Base-by-base conservation (phyloP, 164 flowering plant species). In the Echeveria elegans region DNA sequence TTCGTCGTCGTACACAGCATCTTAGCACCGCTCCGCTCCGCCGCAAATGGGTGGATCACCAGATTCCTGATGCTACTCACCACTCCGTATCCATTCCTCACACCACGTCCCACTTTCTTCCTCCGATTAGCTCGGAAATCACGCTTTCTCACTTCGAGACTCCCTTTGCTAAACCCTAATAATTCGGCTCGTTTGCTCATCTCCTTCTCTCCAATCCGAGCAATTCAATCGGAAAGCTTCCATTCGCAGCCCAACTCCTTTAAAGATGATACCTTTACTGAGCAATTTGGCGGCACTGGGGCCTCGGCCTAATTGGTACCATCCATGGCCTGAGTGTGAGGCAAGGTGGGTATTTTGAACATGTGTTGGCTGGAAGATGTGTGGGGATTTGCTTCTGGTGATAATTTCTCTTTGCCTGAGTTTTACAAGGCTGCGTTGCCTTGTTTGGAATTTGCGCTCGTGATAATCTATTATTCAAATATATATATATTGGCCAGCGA, bases 401-500 rank as follows among this genome's bases (percentile, higher is more conserved):
- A 65, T 32, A 32, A 72, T 36, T 52, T 63, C 18, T 66, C 82
- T 63, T 72, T 86, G 19, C 77, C 74, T 53, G 90, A 85, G 36
- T 83, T 91, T 58, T 67, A 79, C 3, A 67, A 63, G 18, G 77
- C 78, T 14, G 82, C 81, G 5, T 38, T 30, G 31, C 83, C 86
- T 8, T 87, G 85, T 73, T 41, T 90, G 48, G 76, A 80, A 1
- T 84, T 90, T 63, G 85, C 92, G n/a, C 76, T 43, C 72, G 78
- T 18, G 76, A 88, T 12, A 71, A 81, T 45, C 52, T 50, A n/a
- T 16, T 47, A 0, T 47, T 18, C 18, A 7, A 16, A n/a, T n/a
- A n/a, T n/a, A 7, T 14, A 5, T 47, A 21, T n/a, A n/a, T n/a
- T n/a, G n/a, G n/a, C n/a, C n/a, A n/a, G n/a, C n/a, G n/a, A n/a